phyloP scores from a whole-genome alignment of 331 rosid species.

The Erythrophleum ivorense region DNA sequence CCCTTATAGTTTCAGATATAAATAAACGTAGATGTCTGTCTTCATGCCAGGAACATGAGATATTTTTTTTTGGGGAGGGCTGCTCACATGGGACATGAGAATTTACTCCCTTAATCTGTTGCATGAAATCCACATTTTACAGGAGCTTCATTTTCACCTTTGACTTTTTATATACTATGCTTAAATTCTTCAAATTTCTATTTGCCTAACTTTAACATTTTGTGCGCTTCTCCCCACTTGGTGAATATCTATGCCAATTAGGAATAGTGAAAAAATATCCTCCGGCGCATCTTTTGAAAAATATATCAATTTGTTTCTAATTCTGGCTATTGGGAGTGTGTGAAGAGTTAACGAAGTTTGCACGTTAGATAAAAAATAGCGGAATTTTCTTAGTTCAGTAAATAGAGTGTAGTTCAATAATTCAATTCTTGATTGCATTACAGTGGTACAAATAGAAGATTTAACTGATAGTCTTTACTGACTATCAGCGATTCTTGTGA shows the following conservation, averaged over 20 bases:
- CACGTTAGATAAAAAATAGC: background rate
- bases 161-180: background rate
- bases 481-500: background rate
- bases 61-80: no score
- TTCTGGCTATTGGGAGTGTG: background rate
- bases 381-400: background rate
- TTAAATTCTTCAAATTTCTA: background rate
- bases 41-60: no score
- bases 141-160: background rate
- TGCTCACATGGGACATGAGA: no score
- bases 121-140: background rate
- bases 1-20: background rate
- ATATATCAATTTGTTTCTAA: background rate
- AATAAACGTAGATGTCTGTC: no score
- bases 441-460: background rate
- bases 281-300: background rate
- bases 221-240: background rate
- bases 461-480: constrained; percentile 18
- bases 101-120: background rate
- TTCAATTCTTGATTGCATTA: background rate
- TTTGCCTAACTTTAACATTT: background rate
- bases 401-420: constrained; percentile 2
- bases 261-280: background rate
- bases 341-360: background rate
- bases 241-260: background rate